Percentiles rank a stretch among this genome's conserved stretches.
Conservation (phyloP, 2,329 filamentous ascomycete species). For the Aspergillus sp. region DNA sequence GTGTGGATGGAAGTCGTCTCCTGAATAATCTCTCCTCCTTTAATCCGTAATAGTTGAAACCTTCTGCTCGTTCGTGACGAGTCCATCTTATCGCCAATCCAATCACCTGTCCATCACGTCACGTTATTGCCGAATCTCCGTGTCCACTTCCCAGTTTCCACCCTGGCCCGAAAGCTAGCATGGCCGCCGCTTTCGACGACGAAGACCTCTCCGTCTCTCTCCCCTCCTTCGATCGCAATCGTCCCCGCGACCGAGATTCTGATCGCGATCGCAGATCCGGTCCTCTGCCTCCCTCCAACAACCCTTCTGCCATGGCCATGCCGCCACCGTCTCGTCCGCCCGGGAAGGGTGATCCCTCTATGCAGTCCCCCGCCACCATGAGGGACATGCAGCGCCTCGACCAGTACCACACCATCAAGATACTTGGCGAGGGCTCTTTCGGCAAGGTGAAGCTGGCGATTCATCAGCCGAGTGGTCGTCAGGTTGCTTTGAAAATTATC, state of each 20-base stretch:
- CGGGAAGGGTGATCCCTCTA: conserved; percentile 26
- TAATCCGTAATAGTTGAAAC: too few relatives aligned
- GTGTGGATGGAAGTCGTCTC: too few relatives aligned
- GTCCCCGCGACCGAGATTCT: conserved; percentile 25
- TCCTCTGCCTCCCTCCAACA: conserved; percentile 20
- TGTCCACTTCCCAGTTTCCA: neutral
- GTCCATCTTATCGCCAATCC: too few relatives aligned
- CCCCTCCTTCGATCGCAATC: conserved; percentile 30
- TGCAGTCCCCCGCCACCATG: conserved; percentile 46
- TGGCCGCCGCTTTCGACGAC: conserved; percentile 62
- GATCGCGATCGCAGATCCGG: conserved; percentile 21
- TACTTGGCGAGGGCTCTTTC: conserved; percentile 93
- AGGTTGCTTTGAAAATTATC: conserved; percentile 98
- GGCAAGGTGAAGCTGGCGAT: conserved; percentile 97
- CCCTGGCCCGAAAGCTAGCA: conserved; percentile 16
- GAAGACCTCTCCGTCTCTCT: conserved; percentile 80
- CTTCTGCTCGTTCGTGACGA: too few relatives aligned
- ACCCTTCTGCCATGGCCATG: conserved; percentile 37
- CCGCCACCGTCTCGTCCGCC: conserved; percentile 34
- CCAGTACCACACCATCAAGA: conserved; percentile 86
- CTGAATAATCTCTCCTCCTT: conserved; percentile 11
- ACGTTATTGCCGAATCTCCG: neutral
- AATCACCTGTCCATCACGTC: neutral
- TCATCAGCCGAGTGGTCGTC: conserved; percentile 86
- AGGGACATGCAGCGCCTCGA: conserved; percentile 78